phyloP scores from a whole-genome alignment of 192 early-diverging fungal species.

The Linderina pennispora region DNA sequence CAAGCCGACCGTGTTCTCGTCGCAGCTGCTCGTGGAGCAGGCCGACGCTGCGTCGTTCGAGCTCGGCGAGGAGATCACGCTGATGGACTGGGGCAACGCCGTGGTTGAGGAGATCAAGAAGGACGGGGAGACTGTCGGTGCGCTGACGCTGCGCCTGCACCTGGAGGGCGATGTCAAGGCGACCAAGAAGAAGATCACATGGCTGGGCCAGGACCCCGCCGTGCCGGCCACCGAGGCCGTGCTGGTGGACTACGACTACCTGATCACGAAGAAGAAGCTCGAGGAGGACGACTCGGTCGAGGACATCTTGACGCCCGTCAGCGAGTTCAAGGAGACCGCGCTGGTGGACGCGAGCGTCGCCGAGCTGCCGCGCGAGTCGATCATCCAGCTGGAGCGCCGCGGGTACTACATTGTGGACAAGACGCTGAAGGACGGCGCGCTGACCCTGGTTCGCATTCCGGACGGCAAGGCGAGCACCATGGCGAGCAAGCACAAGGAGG shows the following conservation, averaged over 20 bases:
- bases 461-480: slow-evolving; percentile 80
- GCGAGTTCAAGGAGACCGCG: slow-evolving; percentile 67
- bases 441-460: slow-evolving; percentile 78
- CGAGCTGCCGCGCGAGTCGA: slow-evolving; percentile 57
- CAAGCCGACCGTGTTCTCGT: slow-evolving; percentile 77
- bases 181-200: slow-evolving; percentile 99
- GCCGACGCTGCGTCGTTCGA: slow-evolving; percentile 79
- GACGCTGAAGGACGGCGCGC: slow-evolving; percentile 40
- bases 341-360: slow-evolving; percentile 68
- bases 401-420: slow-evolving; percentile 93
- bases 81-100: slow-evolving; percentile 99
- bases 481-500: slow-evolving; percentile 55
- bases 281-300: slow-evolving; percentile 85
- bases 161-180: slow-evolving; percentile 95
- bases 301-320: slow-evolving; percentile 76
- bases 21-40: slow-evolving; percentile 75
- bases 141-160: slow-evolving; percentile 67
- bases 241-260: slow-evolving; percentile 92
- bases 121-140: slow-evolving; percentile 50
- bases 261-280: slow-evolving; percentile 97
- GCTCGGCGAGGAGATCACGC: slow-evolving; percentile 86
- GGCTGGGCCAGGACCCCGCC: slow-evolving; percentile 65
- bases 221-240: slow-evolving; percentile 57
- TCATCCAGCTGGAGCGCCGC: slow-evolving; percentile 94
- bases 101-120: slow-evolving; percentile 74